Evolutionary conservation across 768 basidiomycete genomes (phyloP).

Genomic region (Tricholoma bakamatsutake): DNA sequence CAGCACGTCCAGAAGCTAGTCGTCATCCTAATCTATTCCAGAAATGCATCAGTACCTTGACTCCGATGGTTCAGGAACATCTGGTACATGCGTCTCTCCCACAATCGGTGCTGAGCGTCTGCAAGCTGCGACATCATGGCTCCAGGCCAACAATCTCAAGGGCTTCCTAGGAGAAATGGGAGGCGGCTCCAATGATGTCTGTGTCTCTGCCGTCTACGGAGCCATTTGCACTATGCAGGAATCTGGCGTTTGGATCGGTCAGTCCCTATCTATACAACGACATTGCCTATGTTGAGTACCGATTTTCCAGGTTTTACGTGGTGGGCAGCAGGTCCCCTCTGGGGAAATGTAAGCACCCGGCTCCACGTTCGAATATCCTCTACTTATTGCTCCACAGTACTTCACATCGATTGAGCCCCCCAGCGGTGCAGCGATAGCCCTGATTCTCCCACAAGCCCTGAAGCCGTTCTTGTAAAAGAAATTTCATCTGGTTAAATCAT

Average conservation of each 20-base stretch:
- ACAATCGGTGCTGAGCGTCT: conserved; percentile 58
- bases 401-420: conserved; percentile 60
- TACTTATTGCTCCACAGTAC: conserved; percentile 30
- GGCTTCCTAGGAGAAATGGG: conserved; percentile 64
- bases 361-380: background rate
- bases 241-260: conserved; percentile 53
- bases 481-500: background rate
- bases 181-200: conserved; percentile 39
- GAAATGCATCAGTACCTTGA: conserved; percentile 74
- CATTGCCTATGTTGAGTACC: background rate
- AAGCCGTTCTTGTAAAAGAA: conserved; percentile 43
- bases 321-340: conserved; percentile 66
- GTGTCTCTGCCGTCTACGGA: conserved; percentile 45
- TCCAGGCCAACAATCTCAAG: conserved; percentile 52
- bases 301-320: conserved; percentile 25
- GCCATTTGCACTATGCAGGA: conserved; percentile 56
- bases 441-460: conserved; percentile 52
- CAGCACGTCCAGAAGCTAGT: background rate
- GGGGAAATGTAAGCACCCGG: conserved; percentile 40
- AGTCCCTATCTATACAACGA: conserved; percentile 1
- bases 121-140: conserved; percentile 50
- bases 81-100: conserved; percentile 45
- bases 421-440: conserved; percentile 45
- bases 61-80: conserved; percentile 55
- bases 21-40: conserved; percentile 12